A percentile compares a stretch with the other conserved stretches of the same genome.
phyloP scores from a whole-genome alignment of 2,329 filamentous ascomycete species.

The Colletotrichum plurivorum region DNA sequence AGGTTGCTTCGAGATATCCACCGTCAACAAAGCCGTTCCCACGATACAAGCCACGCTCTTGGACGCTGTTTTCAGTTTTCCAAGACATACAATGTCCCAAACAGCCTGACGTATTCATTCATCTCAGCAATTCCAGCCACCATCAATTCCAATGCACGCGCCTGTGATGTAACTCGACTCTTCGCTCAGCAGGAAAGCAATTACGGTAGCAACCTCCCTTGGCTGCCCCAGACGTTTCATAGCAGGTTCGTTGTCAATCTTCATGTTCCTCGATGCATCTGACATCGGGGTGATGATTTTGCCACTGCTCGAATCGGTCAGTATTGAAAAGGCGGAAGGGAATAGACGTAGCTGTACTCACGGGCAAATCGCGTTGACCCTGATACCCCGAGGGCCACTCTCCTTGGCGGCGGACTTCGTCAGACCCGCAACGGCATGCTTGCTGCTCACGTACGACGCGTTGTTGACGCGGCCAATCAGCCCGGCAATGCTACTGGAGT shows the following conservation, averaged over 20 bases:
- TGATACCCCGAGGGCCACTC: conserved; percentile 44
- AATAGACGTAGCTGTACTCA: conserved; percentile 37
- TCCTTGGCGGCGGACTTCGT: conserved; percentile 50
- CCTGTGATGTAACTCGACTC: conserved; percentile 48
- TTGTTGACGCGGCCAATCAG: conserved; percentile 51
- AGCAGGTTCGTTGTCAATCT: conserved; percentile 38
- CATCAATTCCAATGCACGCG: conserved; percentile 44
- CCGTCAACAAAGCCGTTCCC: too few species aligned
- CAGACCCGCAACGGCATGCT: conserved; percentile 50
- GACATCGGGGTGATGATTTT: conserved; percentile 50
- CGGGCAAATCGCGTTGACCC: conserved; percentile 49
- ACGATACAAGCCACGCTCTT: too few species aligned
- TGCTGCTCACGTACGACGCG: conserved; percentile 48
- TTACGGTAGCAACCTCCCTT: conserved; percentile 45
- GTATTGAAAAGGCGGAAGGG: not conserved
- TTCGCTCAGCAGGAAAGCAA: conserved; percentile 48
- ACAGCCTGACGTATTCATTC: not conserved
- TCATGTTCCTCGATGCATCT: conserved; percentile 37
- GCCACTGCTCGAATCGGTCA: conserved; percentile 38
- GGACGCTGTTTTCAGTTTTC: too few species aligned
- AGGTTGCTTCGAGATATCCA: too few species aligned
- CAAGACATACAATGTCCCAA: too few species aligned
- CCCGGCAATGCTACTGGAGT: conserved; percentile 59
- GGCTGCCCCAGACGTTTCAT: conserved; percentile 45
- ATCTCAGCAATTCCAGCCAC: conserved; percentile 46